Base-by-base conservation (phyloP, 2,329 filamentous ascomycete genomes). In the Ophiostoma piceae region DNA sequence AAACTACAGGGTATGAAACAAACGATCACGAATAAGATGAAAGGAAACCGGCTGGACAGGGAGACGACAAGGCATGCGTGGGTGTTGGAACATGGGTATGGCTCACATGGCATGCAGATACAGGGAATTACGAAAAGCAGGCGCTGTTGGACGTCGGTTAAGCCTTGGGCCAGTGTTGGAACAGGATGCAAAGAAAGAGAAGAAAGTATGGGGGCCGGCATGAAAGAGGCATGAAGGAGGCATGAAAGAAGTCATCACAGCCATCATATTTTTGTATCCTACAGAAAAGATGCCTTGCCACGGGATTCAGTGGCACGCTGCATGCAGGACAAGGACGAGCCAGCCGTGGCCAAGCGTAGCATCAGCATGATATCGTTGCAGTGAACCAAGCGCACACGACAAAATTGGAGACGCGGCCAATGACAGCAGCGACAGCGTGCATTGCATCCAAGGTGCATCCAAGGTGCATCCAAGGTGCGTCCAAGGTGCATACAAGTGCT, bases 301-400 rank as follows among this genome's bases (percentile, higher is more conserved):
- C 22, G 51, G 51, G 51, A 57, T 57, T 62, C 22, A 32, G 26
- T 32, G 57, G 57, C 57, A 62, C 57, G 57, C 54, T 26, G 54
- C 54, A 60, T 60, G 26, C 26, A 16, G 57, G 57, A 32, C 12
- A 16, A 16, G 54, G 12, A 26, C 11, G 26, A 29, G 26, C 54
- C 57, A 32, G 57, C 57, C 57, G 57, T 62, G 57, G 26, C 57
- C 11, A 62, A 62, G 26, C 14, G 14, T 32, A 32, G 14, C 26
- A 16, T 32, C 26, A 16, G 57, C 57, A 62, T 62, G 57, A 62
- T 62, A 16, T 62, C 57, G 57, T 62, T 19, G 57, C 57, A 62
- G 57, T 62, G 57, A 62, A 19, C 57, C 57, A 62, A 32, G 26
- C 12, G 26, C 22, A 22, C n/a, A 57, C 51, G 51, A 57, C 51